Percentiles rank a stretch among this genome's conserved stretches.
Conservation (phyloP, 1,139 yeast species). For the Trichomonascaceae sp. region DNA sequence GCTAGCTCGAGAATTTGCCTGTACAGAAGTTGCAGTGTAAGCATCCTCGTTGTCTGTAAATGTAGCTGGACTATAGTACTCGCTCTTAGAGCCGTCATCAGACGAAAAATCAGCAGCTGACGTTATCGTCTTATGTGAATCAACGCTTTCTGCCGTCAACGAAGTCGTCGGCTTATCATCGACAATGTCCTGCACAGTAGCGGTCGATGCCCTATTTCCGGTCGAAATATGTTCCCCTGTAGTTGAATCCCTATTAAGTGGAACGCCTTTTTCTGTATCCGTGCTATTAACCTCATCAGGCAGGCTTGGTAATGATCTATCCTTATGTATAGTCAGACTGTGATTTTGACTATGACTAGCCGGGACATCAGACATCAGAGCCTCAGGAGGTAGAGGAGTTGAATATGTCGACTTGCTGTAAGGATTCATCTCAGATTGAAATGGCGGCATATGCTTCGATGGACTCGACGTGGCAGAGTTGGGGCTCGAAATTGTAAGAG, state of each 20-base stretch:
- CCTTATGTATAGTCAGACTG: neutral
- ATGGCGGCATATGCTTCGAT: neutral
- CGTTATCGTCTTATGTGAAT: neutral
- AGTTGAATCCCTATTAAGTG: neutral
- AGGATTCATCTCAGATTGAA: neutral
- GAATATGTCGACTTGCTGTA: neutral
- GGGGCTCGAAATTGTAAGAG: neutral
- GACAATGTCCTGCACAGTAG: neutral
- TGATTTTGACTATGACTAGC: neutral
- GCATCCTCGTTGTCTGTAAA: slow-evolving; percentile 4
- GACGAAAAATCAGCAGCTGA: slow-evolving; percentile 1
- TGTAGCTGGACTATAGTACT: slow-evolving; percentile 2
- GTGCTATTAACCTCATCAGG: neutral
- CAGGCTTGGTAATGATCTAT: neutral
- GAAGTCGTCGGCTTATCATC: neutral
- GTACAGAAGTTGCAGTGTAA: neutral
- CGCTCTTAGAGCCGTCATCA: slow-evolving; percentile 5
- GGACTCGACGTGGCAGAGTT: neutral
- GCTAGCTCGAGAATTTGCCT: neutral
- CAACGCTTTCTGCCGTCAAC: neutral
- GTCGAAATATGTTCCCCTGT: neutral
- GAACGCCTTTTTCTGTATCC: neutral
- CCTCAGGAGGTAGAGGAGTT: neutral
- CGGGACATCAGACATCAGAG: neutral
- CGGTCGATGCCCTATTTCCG: neutral